These are phyloP conservation scores for Dictyostelium purpureum DNA, from an alignment of 78 protist species.

Conservation along the genomic window DNA sequence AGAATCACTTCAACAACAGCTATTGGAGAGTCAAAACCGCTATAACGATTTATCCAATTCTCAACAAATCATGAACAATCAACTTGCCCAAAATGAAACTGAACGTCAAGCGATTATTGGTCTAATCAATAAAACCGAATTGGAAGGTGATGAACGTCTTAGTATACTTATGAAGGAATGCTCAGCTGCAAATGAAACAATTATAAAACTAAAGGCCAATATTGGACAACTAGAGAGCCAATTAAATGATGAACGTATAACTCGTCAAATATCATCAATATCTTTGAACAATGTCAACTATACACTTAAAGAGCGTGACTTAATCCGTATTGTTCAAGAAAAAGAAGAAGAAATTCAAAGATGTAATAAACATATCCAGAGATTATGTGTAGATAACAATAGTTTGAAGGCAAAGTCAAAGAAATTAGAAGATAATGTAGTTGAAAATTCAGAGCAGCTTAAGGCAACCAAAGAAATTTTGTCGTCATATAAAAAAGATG, in stretches of 20 bases:
- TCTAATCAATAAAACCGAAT: slow-evolving; percentile 22
- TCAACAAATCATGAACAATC: slow-evolving; percentile 28
- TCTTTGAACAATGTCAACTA: slow-evolving; percentile 27
- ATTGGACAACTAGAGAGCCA: slow-evolving; percentile 28
- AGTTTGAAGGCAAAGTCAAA: slow-evolving; percentile 23
- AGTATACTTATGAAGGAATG: slow-evolving; percentile 13
- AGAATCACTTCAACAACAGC: not conserved
- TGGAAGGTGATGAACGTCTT: slow-evolving; percentile 45
- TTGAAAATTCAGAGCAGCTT: slow-evolving; percentile 15
- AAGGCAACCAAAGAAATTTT: slow-evolving; percentile 6
- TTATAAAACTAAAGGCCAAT: not conserved
- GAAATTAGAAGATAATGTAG: slow-evolving; percentile 27
- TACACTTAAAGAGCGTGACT: slow-evolving; percentile 7
- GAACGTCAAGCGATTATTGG: slow-evolving; percentile 53
- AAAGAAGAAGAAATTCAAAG: slow-evolving; percentile 49
- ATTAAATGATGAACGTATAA: slow-evolving; percentile 21
- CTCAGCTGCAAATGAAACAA: slow-evolving; percentile 12
- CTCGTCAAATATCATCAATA: slow-evolving; percentile 15
- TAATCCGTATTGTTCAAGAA: slow-evolving; percentile 35
- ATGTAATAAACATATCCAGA: slow-evolving; percentile 17
- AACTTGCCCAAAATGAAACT: slow-evolving; percentile 18
- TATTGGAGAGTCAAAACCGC: not conserved
- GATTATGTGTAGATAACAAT: slow-evolving; percentile 23
- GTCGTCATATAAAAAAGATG: slow-evolving; percentile 4
- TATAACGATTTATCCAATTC: slow-evolving; percentile 16